These are phyloP conservation scores for Globisporangium emineosum DNA, from an alignment of 352 stramenopile genomes.

Conservation along the genomic window DNA sequence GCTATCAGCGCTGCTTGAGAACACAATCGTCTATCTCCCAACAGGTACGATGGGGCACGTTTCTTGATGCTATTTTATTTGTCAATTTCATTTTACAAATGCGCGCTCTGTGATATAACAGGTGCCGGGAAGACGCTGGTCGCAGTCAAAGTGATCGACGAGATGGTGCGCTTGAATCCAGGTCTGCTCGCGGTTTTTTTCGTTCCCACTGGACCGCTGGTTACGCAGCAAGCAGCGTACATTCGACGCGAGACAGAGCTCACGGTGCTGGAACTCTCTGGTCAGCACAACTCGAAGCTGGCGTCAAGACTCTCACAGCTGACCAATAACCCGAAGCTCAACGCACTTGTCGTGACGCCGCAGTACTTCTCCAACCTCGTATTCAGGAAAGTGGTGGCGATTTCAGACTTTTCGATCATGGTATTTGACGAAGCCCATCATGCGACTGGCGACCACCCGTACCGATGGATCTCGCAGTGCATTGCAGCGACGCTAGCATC, in stretches of 20 bases:
- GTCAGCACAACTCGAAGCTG: conserved; percentile 32
- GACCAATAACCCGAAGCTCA: conserved; percentile 22
- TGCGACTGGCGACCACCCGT: conserved; percentile 57
- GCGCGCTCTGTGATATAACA: conserved; percentile 6
- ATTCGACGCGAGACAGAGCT: conserved; percentile 66
- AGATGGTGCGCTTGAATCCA: conserved; percentile 61
- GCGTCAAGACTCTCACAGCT: conserved; percentile 16
- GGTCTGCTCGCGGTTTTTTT: conserved; percentile 57
- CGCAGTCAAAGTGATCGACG: conserved; percentile 68
- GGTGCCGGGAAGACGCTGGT: conserved; percentile 73
- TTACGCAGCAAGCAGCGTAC: conserved; percentile 74
- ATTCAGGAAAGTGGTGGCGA: conserved; percentile 23
- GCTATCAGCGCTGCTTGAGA: conserved; percentile 66
- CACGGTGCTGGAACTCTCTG: conserved; percentile 48
- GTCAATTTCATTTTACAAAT: not conserved
- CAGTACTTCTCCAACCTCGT: conserved; percentile 74
- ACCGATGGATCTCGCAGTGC: conserved; percentile 49
- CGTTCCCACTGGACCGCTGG: conserved; percentile 65
- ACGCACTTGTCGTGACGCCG: conserved; percentile 61
- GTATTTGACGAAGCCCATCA: conserved; percentile 85
- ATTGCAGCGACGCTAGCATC: conserved; percentile 26
- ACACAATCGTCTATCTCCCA: conserved; percentile 77
- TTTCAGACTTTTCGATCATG: conserved; percentile 65
- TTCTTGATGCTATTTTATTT: not conserved
- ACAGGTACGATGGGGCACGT: conserved; percentile 31